Base-by-base conservation (phyloP, 148 eudicot genomes). In the Amaranthus cruentus region DNA sequence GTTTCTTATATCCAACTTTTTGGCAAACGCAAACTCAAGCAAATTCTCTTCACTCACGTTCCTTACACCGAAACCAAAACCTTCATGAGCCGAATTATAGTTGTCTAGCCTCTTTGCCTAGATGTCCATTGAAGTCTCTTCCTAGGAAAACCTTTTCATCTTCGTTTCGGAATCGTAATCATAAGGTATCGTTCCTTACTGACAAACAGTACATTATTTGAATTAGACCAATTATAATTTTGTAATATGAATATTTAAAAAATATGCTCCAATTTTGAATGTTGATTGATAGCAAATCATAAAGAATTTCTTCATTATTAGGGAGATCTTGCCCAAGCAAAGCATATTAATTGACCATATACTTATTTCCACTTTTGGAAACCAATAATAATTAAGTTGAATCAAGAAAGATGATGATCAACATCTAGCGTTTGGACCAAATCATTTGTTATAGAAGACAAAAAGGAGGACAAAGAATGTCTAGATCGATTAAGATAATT, bases 361-460 rank as follows among this genome's bases (percentile, higher is more conserved):
- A 4, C 21, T 13, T 6, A 15, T 49, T 42, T 14, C 63, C 63
- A 9, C 53, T 46, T 70, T 18, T 44, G 51, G 63, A 56, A 70
- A 70, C 52, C 51, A 70, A 70, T 70, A 10, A 70, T 70, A 10
- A 70, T 70, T 55, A 38, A 55, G 60, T 18, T 48, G 2, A 48
- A 48, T 47, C 8, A 3, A 28, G 14, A 69, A 28, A 71, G 50
- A 12, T 18, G 7, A 52, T 71, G 47, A 71, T 56, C 64, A 56
- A 57, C 7, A 71, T 57, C 42, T 46, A 54, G 12, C 47, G 21
- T 48, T 59, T 72, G 43, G 74, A 58, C 74, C 66, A 47, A 48
- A 72, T 72, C 43, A 59, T 72, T n/a, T 12, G 64, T 62, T 15
- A 59, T 21, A 18, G 13, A 58, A 49, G 55, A 10, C 55, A 71